These are phyloP conservation scores for Sporothrix phasma DNA, from an alignment of 2,329 filamentous ascomycete species.

Conservation along the genomic window DNA sequence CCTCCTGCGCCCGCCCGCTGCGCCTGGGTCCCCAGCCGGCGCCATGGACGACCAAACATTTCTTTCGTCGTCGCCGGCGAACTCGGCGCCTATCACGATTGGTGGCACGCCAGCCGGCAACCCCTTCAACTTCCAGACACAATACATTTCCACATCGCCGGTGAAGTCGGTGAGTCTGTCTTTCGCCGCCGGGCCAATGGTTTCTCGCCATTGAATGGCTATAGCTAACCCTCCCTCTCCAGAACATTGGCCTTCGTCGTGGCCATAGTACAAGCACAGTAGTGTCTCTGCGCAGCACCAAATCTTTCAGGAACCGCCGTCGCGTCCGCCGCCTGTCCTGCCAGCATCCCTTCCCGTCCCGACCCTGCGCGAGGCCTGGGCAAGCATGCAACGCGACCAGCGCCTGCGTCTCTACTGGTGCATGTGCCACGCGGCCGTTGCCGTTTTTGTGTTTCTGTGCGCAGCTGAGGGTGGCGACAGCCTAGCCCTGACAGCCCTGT, in stretches of 20 bases:
- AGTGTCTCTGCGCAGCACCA: slow-evolving; percentile 82
- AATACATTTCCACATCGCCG: slow-evolving; percentile 62
- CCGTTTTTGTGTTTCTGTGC: slow-evolving; percentile 74
- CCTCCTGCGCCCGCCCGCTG: slow-evolving; percentile 9
- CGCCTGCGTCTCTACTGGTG: slow-evolving; percentile 80
- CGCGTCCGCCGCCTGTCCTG: slow-evolving; percentile 73
- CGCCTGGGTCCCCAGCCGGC: neutral
- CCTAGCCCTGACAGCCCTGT: slow-evolving; percentile 82
- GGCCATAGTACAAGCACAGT: slow-evolving; percentile 98
- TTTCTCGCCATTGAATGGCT: no score
- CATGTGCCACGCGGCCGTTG: slow-evolving; percentile 73
- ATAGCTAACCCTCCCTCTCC: slow-evolving; percentile 8
- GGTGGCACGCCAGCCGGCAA: slow-evolving; percentile 29
- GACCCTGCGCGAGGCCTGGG: slow-evolving; percentile 76
- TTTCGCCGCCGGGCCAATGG: no score
- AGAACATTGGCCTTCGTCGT: slow-evolving; percentile 84
- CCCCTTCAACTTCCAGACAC: slow-evolving; percentile 93
- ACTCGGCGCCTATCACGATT: slow-evolving; percentile 1
- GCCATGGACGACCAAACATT: slow-evolving; percentile 9
- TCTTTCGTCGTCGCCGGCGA: neutral
- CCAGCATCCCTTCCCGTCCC: slow-evolving; percentile 88
- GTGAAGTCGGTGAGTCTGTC: slow-evolving; percentile 60
- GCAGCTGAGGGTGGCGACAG: slow-evolving; percentile 60
- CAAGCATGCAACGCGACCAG: slow-evolving; percentile 83
- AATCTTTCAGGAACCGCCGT: slow-evolving; percentile 88